Conservation (phyloP, 2,329 filamentous ascomycete genomes). For the Penicillium italicum region DNA sequence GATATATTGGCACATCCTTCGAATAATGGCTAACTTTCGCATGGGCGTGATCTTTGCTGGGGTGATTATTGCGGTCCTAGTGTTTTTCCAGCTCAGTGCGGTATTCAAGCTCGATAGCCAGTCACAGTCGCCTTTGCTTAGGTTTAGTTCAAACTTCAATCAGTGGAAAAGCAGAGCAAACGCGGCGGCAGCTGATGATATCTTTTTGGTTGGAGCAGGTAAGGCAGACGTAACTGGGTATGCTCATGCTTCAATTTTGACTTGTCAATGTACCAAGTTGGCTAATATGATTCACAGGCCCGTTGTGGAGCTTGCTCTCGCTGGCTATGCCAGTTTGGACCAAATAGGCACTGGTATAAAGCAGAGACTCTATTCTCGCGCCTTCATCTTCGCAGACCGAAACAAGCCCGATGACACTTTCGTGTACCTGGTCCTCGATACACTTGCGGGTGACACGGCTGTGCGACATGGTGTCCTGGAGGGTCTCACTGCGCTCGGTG, state of each 20-base stretch:
- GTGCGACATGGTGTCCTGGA: conserved; percentile 82
- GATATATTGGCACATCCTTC: background rate
- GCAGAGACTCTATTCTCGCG: conserved; percentile 81
- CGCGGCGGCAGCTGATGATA: conserved; percentile 33
- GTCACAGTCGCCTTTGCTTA: conserved; percentile 14
- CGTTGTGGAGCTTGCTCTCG: conserved; percentile 85
- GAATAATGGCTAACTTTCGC: conserved; percentile 31
- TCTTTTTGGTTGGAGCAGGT: conserved; percentile 64
- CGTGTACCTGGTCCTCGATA: conserved; percentile 83
- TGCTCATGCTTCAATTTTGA: background rate
- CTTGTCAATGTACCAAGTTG: background rate
- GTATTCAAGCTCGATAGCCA: conserved; percentile 18
- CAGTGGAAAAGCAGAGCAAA: conserved; percentile 26
- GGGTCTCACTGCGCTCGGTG: conserved; percentile 64
- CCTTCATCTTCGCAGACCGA: conserved; percentile 77
- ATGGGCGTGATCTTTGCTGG: conserved; percentile 26
- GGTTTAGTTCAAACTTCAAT: conserved; percentile 17
- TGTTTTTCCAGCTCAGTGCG: conserved; percentile 33
- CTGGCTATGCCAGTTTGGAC: conserved; percentile 83
- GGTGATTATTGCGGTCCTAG: conserved; percentile 26
- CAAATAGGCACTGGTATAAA: conserved; percentile 81
- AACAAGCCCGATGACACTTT: conserved; percentile 67
- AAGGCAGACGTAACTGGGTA: conserved; percentile 72
- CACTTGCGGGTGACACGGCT: conserved; percentile 83
- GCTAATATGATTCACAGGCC: conserved; percentile 50